phyloP scores from a whole-genome alignment of 1,284 basidiomycete species.

The Ustilago nuda region DNA sequence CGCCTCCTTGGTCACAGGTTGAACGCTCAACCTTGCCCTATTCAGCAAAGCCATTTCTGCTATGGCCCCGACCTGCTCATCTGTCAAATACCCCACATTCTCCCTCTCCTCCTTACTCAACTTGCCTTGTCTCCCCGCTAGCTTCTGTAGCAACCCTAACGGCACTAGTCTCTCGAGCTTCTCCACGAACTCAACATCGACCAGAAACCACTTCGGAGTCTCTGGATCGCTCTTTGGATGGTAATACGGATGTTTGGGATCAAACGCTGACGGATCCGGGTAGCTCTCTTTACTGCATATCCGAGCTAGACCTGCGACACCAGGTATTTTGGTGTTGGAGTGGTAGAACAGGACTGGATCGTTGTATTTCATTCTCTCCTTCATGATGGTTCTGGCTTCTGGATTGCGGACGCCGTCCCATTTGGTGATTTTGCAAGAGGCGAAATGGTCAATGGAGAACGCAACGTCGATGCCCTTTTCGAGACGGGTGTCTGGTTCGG shows the following conservation, averaged over 20 bases:
- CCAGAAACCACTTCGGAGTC: constrained; percentile 89
- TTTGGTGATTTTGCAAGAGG: constrained; percentile 73
- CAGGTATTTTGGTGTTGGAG: constrained; percentile 89
- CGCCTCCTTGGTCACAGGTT: constrained; percentile 79
- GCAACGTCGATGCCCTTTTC: constrained; percentile 63
- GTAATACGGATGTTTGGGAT: constrained; percentile 81
- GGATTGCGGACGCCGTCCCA: constrained; percentile 95
- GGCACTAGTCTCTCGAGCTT: constrained; percentile 82
- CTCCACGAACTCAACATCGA: constrained; percentile 78
- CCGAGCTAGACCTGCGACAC: constrained; percentile 70
- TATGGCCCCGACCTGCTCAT: constrained; percentile 69
- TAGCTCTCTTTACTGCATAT: constrained; percentile 42
- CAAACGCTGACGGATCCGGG: constrained; percentile 52
- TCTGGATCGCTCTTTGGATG: constrained; percentile 84
- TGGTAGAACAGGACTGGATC: constrained; percentile 88
- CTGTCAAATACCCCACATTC: constrained; percentile 66
- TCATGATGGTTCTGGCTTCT: constrained; percentile 91
- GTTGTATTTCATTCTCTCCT: constrained; percentile 80
- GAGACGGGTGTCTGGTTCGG: constrained; percentile 62
- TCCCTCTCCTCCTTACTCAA: constrained; percentile 76
- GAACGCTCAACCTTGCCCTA: constrained; percentile 84
- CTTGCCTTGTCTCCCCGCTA: constrained; percentile 75
- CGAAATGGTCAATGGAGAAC: constrained; percentile 60
- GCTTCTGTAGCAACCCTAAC: constrained; percentile 80
- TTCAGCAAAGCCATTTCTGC: constrained; percentile 83